Percentiles rank a stretch among this genome's conserved stretches.
These are phyloP conservation scores for Aquanectria penicillioides DNA, from an alignment of 2,329 filamentous ascomycete species.

Conservation along the genomic window DNA sequence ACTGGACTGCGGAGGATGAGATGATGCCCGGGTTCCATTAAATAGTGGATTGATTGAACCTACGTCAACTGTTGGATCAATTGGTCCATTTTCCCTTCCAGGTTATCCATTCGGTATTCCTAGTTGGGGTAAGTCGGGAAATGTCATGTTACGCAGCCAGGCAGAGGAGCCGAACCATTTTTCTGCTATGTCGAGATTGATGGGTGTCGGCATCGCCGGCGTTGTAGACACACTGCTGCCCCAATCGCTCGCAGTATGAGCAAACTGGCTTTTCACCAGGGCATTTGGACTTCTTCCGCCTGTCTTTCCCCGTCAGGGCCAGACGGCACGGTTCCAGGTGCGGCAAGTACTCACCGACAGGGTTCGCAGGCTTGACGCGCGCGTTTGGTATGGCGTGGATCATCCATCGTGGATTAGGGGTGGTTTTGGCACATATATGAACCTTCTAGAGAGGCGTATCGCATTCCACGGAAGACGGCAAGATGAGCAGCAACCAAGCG, in stretches of 20 bases:
- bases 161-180: conserved; percentile 21
- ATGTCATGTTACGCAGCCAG: background rate
- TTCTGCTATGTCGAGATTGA: conserved; percentile 24
- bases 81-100: conserved; percentile 40
- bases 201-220: background rate
- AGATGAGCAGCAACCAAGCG: too few relatives aligned
- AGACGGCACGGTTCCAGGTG: background rate
- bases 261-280: conserved; percentile 32
- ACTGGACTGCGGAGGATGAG: background rate
- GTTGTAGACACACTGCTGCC: conserved; percentile 22
- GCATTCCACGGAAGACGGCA: too few relatives aligned
- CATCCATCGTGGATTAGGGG: too few relatives aligned
- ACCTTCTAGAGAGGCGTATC: too few relatives aligned
- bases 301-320: background rate
- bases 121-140: conserved; percentile 18
- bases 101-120: conserved; percentile 47
- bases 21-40: background rate
- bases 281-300: conserved; percentile 37
- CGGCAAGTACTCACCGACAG: background rate
- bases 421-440: too few relatives aligned
- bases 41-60: background rate
- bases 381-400: background rate
- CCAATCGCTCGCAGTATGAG: conserved; percentile 33
- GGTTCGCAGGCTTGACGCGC: background rate
- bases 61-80: conserved; percentile 35